Percentiles rank a stretch among this genome's conserved stretches.
phyloP scores from a whole-genome alignment of 305 asterid species.

The Fraxinus dipetala region DNA sequence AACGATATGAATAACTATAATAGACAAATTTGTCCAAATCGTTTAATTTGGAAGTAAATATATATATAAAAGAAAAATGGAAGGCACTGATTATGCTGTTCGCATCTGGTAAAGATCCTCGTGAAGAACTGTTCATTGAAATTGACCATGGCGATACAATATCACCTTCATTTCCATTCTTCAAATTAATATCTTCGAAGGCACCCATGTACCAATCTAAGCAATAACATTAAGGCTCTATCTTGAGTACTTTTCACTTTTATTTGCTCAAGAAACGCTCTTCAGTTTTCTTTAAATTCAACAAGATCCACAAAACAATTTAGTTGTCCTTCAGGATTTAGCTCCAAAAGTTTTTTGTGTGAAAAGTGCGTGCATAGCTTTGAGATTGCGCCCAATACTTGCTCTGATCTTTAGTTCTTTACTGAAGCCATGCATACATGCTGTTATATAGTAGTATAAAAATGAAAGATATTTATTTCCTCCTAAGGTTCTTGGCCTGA shows the following conservation, averaged over 20 bases:
- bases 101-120: neutral
- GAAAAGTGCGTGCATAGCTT: neutral
- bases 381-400: neutral
- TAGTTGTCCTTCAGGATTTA: neutral
- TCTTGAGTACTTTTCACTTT: neutral
- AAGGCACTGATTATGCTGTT: neutral
- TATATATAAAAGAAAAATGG: neutral
- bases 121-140: neutral
- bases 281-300: neutral
- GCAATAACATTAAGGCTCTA: neutral
- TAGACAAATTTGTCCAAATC: neutral
- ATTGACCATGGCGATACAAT: neutral
- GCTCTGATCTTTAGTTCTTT: neutral
- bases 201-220: neutral
- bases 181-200: neutral
- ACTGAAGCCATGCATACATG: neutral
- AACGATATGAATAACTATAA: neutral
- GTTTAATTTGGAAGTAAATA: neutral
- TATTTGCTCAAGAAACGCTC: neutral
- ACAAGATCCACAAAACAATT: neutral
- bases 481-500: neutral
- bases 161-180: neutral
- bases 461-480: neutral
- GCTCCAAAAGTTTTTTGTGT: neutral
- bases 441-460: neutral